These are phyloP conservation scores for Monosporascus ibericus DNA, from an alignment of 2,329 filamentous ascomycete genomes.

Conservation along the genomic window DNA sequence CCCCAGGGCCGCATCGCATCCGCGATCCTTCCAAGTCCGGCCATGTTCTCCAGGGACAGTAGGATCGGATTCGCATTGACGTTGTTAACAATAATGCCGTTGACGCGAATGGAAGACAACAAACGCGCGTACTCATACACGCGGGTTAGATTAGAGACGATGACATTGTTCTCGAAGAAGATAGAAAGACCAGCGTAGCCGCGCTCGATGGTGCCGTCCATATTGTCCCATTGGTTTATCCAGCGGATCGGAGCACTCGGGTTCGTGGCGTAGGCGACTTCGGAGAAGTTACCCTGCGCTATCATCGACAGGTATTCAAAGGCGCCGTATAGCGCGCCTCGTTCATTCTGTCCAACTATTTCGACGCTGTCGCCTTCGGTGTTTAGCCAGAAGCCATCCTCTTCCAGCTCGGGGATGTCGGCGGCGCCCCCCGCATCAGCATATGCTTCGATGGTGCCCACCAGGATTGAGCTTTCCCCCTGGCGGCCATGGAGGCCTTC, in stretches of 20 bases:
- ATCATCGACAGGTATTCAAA: slow-evolving; percentile 63
- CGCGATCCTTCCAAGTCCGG: slow-evolving; percentile 56
- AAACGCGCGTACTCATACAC: slow-evolving; percentile 59
- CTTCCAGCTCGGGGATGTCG: slow-evolving; percentile 34
- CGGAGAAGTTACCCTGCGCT: slow-evolving; percentile 31
- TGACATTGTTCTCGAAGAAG: slow-evolving; percentile 54
- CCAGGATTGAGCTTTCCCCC: slow-evolving; percentile 29
- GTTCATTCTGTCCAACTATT: slow-evolving; percentile 60
- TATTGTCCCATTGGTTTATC: slow-evolving; percentile 70
- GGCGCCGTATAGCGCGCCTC: slow-evolving; percentile 62
- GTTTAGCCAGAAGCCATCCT: slow-evolving; percentile 58
- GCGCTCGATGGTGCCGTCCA: slow-evolving; percentile 61
- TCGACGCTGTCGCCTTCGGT: slow-evolving; percentile 39
- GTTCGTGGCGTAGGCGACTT: slow-evolving; percentile 47
- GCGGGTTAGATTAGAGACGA: slow-evolving; percentile 54
- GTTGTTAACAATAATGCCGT: slow-evolving; percentile 64
- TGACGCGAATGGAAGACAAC: slow-evolving; percentile 59
- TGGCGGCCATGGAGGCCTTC: slow-evolving; percentile 12
- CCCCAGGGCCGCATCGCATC: slow-evolving; percentile 63
- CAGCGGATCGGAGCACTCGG: slow-evolving; percentile 50
- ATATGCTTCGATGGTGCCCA: slow-evolving; percentile 43
- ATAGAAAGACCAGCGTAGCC: slow-evolving; percentile 64
- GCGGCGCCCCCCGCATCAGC: slow-evolving; percentile 26
- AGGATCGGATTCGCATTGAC: slow-evolving; percentile 61
- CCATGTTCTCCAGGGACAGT: slow-evolving; percentile 50